Evolutionary conservation across 2,329 filamentous ascomycete species (phyloP).

Genomic region (Tolypocladium amazonense): DNA sequence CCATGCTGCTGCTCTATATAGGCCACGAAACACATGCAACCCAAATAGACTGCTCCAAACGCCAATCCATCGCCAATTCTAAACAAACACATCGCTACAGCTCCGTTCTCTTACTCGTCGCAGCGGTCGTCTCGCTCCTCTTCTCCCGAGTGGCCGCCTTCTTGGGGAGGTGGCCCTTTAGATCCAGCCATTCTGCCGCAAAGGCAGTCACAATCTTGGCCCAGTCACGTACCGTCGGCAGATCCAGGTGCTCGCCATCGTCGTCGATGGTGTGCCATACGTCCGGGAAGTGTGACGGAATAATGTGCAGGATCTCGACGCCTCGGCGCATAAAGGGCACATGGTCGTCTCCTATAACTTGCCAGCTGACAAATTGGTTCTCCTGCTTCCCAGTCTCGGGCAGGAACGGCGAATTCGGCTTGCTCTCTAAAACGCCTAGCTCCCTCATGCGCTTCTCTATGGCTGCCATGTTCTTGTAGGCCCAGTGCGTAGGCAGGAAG

Average conservation of each 20-base stretch:
- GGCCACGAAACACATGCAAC: neutral
- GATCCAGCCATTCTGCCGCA: slow-evolving; percentile 82
- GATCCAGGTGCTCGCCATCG: slow-evolving; percentile 74
- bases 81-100: slow-evolving; percentile 7
- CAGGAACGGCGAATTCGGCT: slow-evolving; percentile 46
- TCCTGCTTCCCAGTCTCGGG: slow-evolving; percentile 46
- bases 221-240: slow-evolving; percentile 78
- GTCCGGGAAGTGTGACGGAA: slow-evolving; percentile 68
- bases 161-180: slow-evolving; percentile 34
- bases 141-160: slow-evolving; percentile 11
- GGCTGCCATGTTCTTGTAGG: slow-evolving; percentile 65
- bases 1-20: neutral
- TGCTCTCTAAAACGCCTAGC: slow-evolving; percentile 55
- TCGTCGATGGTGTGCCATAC: slow-evolving; percentile 86
- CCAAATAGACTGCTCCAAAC: neutral
- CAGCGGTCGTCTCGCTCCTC: slow-evolving; percentile 13
- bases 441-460: slow-evolving; percentile 65
- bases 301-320: slow-evolving; percentile 82
- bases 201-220: slow-evolving; percentile 74
- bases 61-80: neutral
- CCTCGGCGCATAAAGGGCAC: slow-evolving; percentile 80
- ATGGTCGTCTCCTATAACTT: slow-evolving; percentile 73
- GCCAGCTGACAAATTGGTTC: slow-evolving; percentile 32
- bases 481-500: slow-evolving; percentile 88
- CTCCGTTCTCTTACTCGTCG: slow-evolving; percentile 20